Percentiles rank a stretch among this genome's conserved stretches.
Evolutionary conservation across 148 eudicot species (phyloP).

Genomic region (Dysphania ambrosioides): DNA sequence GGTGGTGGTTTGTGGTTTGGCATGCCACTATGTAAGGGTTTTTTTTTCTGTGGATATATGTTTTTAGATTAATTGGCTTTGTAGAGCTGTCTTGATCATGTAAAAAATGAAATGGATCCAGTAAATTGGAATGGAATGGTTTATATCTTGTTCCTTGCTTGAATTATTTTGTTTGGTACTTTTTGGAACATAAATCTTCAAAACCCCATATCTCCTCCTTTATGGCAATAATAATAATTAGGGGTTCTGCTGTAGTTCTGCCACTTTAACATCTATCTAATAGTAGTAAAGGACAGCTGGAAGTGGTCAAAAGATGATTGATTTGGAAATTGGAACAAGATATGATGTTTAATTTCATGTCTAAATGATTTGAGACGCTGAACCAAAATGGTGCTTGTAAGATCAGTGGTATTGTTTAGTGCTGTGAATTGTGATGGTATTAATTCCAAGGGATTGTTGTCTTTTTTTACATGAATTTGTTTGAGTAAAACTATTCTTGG

Average conservation of each 20-base stretch:
- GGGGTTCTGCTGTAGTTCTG: neutral
- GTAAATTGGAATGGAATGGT: neutral
- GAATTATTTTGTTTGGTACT: neutral
- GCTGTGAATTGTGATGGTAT: neutral
- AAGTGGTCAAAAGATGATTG: too few species aligned
- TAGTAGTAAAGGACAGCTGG: neutral
- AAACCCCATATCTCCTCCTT: neutral
- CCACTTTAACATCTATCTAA: neutral
- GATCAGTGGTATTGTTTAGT: neutral
- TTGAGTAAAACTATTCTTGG: neutral
- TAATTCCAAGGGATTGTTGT: neutral
- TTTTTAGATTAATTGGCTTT: neutral
- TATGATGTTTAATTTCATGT: neutral
- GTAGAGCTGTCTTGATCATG: neutral
- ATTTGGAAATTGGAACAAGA: neutral
- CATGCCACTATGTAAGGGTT: neutral
- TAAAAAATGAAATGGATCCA: neutral
- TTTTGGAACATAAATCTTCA: neutral
- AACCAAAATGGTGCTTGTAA: neutral
- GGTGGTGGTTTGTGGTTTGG: neutral
- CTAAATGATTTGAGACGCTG: neutral
- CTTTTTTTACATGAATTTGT: neutral
- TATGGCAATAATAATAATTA: neutral
- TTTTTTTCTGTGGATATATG: neutral
- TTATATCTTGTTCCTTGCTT: neutral